These are phyloP conservation scores for Zygosaccharomyces lentus DNA, from an alignment of 805 yeast genomes.

Conservation along the genomic window DNA sequence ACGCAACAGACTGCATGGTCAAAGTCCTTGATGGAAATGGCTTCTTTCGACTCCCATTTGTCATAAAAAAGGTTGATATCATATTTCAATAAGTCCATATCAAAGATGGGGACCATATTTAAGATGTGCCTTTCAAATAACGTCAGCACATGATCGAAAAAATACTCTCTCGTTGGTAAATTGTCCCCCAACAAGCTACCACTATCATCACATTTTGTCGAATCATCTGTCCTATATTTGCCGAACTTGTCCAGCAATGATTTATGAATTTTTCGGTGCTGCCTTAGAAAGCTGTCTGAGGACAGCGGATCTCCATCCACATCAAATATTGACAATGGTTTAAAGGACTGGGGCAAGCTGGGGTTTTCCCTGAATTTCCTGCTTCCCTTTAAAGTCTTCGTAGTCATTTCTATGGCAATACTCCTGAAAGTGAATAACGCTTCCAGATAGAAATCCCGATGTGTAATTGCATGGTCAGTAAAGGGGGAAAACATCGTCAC, in stretches of 20 bases:
- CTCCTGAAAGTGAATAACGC: conserved; percentile 20
- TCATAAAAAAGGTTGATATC: conserved; percentile 20
- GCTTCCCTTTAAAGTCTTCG: conserved; percentile 14
- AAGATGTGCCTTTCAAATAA: conserved; percentile 21
- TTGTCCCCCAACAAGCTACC: conserved; percentile 10
- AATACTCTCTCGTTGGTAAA: conserved; percentile 18
- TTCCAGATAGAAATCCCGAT: conserved; percentile 29
- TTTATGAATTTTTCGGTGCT: conserved; percentile 23
- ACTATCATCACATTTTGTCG: conserved; percentile 11
- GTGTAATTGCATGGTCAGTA: conserved; percentile 25
- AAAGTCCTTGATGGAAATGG: conserved; percentile 15
- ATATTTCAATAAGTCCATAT: conserved; percentile 15
- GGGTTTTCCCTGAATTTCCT: conserved; percentile 13
- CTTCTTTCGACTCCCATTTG: conserved; percentile 9
- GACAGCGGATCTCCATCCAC: conserved; percentile 18
- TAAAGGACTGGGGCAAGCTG: conserved; percentile 23
- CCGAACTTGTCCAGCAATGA: conserved; percentile 29
- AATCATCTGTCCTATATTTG: conserved; percentile 20
- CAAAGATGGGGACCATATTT: conserved; percentile 26
- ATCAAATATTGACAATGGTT: conserved; percentile 24
- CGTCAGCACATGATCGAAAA: conserved; percentile 22
- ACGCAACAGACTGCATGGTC: conserved; percentile 28
- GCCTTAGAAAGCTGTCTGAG: conserved; percentile 14
- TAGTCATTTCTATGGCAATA: conserved; percentile 23
- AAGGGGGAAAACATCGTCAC: conserved; percentile 22